Percentiles rank a stretch among this genome's conserved stretches.
phyloP scores from a whole-genome alignment of 345 rosid genomes.

The Raphanus sativus region DNA sequence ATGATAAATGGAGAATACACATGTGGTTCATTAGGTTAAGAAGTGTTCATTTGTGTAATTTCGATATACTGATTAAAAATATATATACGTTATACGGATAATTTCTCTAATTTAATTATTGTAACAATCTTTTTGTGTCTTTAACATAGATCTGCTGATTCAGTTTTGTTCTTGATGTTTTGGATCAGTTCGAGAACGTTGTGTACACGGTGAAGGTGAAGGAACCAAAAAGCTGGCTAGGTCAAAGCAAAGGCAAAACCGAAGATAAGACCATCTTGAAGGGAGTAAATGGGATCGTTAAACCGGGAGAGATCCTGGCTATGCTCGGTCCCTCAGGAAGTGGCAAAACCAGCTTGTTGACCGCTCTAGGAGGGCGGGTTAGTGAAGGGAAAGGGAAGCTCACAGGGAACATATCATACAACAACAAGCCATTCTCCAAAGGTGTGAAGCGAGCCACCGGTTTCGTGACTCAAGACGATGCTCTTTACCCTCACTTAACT shows the following conservation, averaged over 20 bases:
- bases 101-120: background rate
- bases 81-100: background rate
- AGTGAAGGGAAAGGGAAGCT: conserved; percentile 36
- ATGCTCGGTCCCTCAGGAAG: conserved; percentile 64
- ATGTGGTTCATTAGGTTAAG: conserved; percentile 3
- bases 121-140: background rate
- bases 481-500: conserved; percentile 53
- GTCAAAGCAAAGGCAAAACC: conserved; percentile 21
- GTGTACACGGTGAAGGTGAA: conserved; percentile 44
- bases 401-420: conserved; percentile 48
- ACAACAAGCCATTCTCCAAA: conserved; percentile 45
- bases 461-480: conserved; percentile 68
- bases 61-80: too few species aligned
- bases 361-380: conserved; percentile 54
- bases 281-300: conserved; percentile 50
- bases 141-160: conserved; percentile 4
- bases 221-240: conserved; percentile 23
- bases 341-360: conserved; percentile 55
- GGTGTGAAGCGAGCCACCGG: conserved; percentile 48
- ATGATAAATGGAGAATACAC: conserved; percentile 1
- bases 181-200: conserved; percentile 55
- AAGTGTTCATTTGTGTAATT: conserved; percentile 1
- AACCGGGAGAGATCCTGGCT: conserved; percentile 60
- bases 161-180: conserved; percentile 9
- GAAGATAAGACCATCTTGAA: conserved; percentile 50